phyloP scores from a whole-genome alignment of 495 filamentous ascomycete species.

The Trichoderma virens region DNA sequence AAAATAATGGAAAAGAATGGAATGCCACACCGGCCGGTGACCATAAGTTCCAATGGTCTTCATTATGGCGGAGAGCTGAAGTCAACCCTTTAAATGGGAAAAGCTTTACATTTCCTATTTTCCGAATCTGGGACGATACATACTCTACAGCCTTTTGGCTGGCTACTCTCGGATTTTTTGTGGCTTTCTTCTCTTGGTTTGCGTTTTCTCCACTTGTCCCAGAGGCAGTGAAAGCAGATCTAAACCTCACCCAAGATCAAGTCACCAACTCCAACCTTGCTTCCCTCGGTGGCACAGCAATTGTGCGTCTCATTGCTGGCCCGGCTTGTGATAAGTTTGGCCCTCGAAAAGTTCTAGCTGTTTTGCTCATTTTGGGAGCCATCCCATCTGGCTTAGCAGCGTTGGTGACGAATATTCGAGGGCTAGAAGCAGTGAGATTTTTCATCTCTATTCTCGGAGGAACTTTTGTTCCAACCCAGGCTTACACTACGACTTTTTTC shows the following conservation, averaged over 20 bases:
- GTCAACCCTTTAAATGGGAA: background rate
- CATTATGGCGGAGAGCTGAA: background rate
- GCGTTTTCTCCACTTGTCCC: background rate
- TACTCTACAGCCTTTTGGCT: background rate
- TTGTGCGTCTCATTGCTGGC: constrained; percentile 76
- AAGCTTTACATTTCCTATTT: background rate
- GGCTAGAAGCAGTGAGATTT: constrained; percentile 75
- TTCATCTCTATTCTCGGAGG: constrained; percentile 92
- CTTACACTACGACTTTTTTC: constrained; percentile 93
- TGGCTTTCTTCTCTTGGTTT: background rate
- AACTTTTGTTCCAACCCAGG: constrained; percentile 88
- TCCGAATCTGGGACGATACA: background rate
- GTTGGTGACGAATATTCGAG: constrained; percentile 57
- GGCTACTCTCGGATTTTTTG: background rate
- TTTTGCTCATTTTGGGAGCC: constrained; percentile 62
- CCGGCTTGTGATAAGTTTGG: constrained; percentile 81
- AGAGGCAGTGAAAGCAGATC: constrained; percentile 36
- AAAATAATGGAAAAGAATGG: background rate
- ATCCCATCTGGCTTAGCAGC: constrained; percentile 83
- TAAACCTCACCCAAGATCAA: constrained; percentile 61
- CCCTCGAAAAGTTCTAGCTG: constrained; percentile 72
- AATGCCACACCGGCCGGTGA: background rate
- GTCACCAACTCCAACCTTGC: constrained; percentile 90
- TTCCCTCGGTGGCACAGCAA: constrained; percentile 78
- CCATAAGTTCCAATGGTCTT: background rate